Conservation (phyloP, 345 rosid species). For the Ailanthus altissimus region DNA sequence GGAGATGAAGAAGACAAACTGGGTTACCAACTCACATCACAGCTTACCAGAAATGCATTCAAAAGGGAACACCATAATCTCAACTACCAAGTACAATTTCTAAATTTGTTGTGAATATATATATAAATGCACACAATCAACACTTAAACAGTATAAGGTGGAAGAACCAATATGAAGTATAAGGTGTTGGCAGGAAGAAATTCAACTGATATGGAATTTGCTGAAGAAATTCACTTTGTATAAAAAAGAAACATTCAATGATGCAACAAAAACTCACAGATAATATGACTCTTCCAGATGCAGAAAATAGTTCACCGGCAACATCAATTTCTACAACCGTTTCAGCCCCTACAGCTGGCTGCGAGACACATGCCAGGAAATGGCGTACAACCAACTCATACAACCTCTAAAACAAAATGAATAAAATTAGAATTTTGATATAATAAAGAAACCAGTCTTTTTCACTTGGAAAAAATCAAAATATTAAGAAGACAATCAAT, state of each 20-base stretch:
- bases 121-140: no score
- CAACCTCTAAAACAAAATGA: slow-evolving; percentile 55
- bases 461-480: neutral
- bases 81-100: no score
- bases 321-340: slow-evolving; percentile 93
- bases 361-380: slow-evolving; percentile 95
- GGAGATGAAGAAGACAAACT: no score
- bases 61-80: no score
- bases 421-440: slow-evolving; percentile 14
- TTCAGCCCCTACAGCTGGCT: slow-evolving; percentile 97
- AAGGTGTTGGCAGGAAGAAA: no score
- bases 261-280: slow-evolving; percentile 55
- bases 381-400: slow-evolving; percentile 97
- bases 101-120: no score
- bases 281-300: slow-evolving; percentile 86
- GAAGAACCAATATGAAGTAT: no score
- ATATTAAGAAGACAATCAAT: neutral
- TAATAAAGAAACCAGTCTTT: neutral
- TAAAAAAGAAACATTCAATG: neutral
- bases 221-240: neutral
- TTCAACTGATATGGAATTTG: neutral
- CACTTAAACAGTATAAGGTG: no score
- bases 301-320: slow-evolving; percentile 84
- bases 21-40: no score
- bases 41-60: no score